phyloP scores from a whole-genome alignment of 208 protist genomes.

The Trypanosomatidae sp. region DNA sequence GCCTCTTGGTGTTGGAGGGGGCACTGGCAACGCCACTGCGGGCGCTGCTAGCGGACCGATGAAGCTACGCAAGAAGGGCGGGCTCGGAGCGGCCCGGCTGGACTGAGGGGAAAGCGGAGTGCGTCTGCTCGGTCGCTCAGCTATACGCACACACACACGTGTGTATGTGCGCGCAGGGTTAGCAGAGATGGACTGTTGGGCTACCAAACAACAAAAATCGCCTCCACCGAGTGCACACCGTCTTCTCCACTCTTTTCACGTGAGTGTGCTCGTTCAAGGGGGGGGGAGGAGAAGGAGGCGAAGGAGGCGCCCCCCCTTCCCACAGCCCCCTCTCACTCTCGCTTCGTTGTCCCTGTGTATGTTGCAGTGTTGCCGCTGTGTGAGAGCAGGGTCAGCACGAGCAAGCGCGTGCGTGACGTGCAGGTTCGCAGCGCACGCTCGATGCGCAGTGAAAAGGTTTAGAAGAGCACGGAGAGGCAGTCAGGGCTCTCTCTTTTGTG shows the following conservation, averaged over 20 bases:
- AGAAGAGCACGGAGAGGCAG: background rate
- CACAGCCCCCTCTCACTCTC: background rate
- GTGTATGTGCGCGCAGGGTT: background rate
- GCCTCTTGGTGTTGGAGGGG: background rate
- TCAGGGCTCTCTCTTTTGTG: background rate
- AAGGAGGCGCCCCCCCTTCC: background rate
- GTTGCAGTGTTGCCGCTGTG: background rate
- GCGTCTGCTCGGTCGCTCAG: background rate
- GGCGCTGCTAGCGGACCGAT: slow-evolving; percentile 25
- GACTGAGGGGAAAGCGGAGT: slow-evolving; percentile 4
- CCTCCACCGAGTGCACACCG: background rate
- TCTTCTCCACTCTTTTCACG: background rate
- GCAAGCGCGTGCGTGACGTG: background rate
- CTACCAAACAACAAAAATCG: background rate
- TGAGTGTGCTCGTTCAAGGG: background rate
- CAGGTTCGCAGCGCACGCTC: background rate
- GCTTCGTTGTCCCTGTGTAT: background rate
- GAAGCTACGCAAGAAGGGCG: slow-evolving; percentile 59
- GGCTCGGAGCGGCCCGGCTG: slow-evolving; percentile 54
- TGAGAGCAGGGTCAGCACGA: background rate
- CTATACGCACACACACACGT: background rate
- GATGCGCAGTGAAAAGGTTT: background rate
- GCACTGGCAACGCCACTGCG: background rate
- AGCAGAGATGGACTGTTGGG: background rate
- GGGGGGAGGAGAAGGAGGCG: background rate